These are phyloP conservation scores for Salisapilia sapeloensis DNA, from an alignment of 352 stramenopile genomes.

Conservation along the genomic window DNA sequence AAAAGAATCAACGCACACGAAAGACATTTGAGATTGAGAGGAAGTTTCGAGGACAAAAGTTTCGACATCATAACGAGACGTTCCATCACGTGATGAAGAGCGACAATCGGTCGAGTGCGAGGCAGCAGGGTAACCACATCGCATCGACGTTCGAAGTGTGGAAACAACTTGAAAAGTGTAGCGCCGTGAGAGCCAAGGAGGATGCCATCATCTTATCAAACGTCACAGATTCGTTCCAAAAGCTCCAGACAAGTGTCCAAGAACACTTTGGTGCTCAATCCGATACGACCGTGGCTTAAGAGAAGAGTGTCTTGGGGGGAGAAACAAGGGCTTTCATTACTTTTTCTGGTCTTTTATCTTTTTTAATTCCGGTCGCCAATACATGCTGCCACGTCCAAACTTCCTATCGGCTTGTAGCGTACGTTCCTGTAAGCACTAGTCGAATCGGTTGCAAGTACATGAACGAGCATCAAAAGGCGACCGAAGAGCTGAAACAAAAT, in stretches of 20 bases:
- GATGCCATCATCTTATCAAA: conserved; percentile 73
- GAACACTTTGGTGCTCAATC: conserved; percentile 47
- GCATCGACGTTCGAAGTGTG: conserved; percentile 27
- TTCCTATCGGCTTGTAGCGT: too few relatives aligned
- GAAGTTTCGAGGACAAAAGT: conserved; percentile 27
- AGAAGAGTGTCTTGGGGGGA: too few relatives aligned
- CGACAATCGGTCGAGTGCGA: conserved; percentile 36
- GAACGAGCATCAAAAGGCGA: too few relatives aligned
- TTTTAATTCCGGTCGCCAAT: too few relatives aligned
- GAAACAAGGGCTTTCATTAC: too few relatives aligned
- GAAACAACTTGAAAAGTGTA: conserved; percentile 32
- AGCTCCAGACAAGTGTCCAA: conserved; percentile 65
- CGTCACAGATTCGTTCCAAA: conserved; percentile 50
- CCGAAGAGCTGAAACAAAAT: too few relatives aligned
- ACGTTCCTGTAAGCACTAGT: too few relatives aligned
- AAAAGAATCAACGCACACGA: conserved; percentile 36
- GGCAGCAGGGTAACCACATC: conserved; percentile 23
- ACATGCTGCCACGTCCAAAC: too few relatives aligned
- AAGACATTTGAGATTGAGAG: conserved; percentile 57
- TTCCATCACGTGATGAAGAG: conserved; percentile 48
- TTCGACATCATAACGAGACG: conserved; percentile 40
- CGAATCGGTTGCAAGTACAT: too few relatives aligned
- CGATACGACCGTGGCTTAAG: too few relatives aligned
- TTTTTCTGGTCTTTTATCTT: too few relatives aligned
- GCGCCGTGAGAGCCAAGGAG: conserved; percentile 28